Base-by-base conservation (phyloP, 306 rosid species). In the Alnus glutinosa region DNA sequence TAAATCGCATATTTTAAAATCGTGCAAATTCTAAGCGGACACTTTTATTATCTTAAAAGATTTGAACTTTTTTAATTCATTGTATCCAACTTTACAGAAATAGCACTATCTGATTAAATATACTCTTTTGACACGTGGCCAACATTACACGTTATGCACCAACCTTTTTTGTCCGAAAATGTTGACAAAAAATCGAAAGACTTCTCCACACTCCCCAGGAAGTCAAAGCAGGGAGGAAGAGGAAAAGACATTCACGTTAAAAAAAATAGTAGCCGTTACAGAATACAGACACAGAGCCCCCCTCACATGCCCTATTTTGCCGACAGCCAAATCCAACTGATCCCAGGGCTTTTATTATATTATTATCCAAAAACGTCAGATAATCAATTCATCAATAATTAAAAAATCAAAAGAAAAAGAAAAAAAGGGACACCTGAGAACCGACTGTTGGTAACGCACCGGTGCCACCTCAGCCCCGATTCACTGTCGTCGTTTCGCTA, bases 391-490 rank as follows among this genome's bases (percentile, higher is more conserved):
- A 11, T 23, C 11, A 61, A 61, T 42, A 42, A 42, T 42, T 42
- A 11, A 3, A 30, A 9, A 58, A 14, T 9, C 37, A 3, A 3
- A 36, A 36, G 39, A 37, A 37, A 37, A 37, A n/a, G n/a, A 3
- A 37, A 4, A 44, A 67, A 67, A 9, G 51, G 23, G 72, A 39
- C 39, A 67, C 32, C 50, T 67, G 51, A 12, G 52, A 39, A 67
- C 13, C 49, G 51, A 18, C 75, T 37, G 75, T 55, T 68, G 3
- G 66, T 68, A 14, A 36, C 63, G 37, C 23, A 42, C 51, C 72
- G 72, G 51, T 67, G 71, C 50, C 71, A 16, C 72, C 72, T 67
- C 72, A 42, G 48, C 44, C 42, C 32, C 51, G 34, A 39, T n/a
- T 18, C 50, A 9, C 73, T 13, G 9, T 50, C 50, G 2, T 51